Evolutionary conservation across 208 protist species (phyloP).

Genomic region (Acanthamoeba pearcei): DNA sequence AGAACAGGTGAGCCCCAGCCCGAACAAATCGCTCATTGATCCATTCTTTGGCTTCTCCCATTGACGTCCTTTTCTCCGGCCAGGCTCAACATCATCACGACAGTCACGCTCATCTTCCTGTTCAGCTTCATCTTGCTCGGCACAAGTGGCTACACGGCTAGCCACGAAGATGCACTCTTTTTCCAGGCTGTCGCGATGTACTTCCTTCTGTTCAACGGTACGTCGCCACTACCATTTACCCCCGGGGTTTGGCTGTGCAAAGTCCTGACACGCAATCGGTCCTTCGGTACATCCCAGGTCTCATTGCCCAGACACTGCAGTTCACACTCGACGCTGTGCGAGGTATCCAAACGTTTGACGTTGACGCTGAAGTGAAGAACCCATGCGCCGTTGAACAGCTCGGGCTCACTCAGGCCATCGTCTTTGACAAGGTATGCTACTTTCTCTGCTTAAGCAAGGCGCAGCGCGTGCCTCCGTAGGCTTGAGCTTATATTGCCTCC

Average conservation of each 20-base stretch:
- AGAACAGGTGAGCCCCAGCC: not conserved
- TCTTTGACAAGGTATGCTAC: conserved; percentile 64
- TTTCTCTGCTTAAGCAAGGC: not conserved
- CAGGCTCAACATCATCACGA: conserved; percentile 74
- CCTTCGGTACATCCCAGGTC: not conserved
- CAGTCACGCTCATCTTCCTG: conserved; percentile 65
- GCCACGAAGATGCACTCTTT: not conserved
- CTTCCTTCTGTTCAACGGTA: conserved; percentile 75
- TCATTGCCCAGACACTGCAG: conserved; percentile 74
- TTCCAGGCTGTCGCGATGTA: conserved; percentile 72
- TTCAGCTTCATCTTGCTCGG: conserved; percentile 72
- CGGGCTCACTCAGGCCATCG: conserved; percentile 66
- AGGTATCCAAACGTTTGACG: conserved; percentile 68
- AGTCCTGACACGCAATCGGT: not conserved
- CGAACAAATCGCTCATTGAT: not conserved
- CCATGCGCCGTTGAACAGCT: conserved; percentile 73
- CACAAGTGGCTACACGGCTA: conserved; percentile 31
- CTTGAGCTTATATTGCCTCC: not conserved
- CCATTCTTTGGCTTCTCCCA: not conserved
- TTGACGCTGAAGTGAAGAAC: conserved; percentile 75
- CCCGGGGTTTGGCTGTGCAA: not conserved
- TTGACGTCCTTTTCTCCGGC: not conserved
- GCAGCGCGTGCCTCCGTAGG: not conserved
- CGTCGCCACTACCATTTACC: not conserved
- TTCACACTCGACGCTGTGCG: conserved; percentile 73